Evolutionary conservation across 192 early-diverging fungal genomes (phyloP).

Genomic region (Backusella mclennaniae): DNA sequence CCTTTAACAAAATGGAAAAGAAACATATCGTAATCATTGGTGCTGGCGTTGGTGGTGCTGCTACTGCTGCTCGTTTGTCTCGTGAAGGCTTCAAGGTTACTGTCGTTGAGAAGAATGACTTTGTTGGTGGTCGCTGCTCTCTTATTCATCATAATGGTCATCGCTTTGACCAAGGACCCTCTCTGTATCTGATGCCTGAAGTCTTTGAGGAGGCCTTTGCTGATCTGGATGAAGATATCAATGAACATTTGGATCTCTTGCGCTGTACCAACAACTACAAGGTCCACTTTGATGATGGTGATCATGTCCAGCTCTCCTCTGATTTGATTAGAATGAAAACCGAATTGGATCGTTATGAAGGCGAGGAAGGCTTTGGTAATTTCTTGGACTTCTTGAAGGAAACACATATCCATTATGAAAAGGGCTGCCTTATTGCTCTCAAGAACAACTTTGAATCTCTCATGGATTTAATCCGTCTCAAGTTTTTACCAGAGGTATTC

Average conservation of each 20-base stretch:
- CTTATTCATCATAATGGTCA: conserved; percentile 49
- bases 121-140: conserved; percentile 51
- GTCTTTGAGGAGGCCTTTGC: conserved; percentile 46
- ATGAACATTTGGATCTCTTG: conserved; percentile 45
- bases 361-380: conserved; percentile 29
- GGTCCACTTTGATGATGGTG: conserved; percentile 52
- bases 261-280: conserved; percentile 52
- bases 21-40: conserved; percentile 51
- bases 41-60: conserved; percentile 53
- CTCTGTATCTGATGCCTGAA: conserved; percentile 55
- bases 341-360: conserved; percentile 51
- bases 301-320: conserved; percentile 43
- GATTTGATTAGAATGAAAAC: conserved; percentile 49
- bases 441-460: conserved; percentile 44
- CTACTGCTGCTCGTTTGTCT: conserved; percentile 49
- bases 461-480: conserved; percentile 40
- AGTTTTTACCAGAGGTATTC: conserved; percentile 37
- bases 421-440: conserved; percentile 41
- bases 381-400: conserved; percentile 47
- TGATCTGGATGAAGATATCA: conserved; percentile 46
- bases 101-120: conserved; percentile 51
- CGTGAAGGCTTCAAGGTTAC: conserved; percentile 42
- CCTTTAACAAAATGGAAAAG: conserved; percentile 14
- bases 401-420: conserved; percentile 52
- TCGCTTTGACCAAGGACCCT: conserved; percentile 61